Base-by-base conservation (phyloP, 2,329 filamentous ascomycete genomes). In the Fonsecaea nubica region DNA sequence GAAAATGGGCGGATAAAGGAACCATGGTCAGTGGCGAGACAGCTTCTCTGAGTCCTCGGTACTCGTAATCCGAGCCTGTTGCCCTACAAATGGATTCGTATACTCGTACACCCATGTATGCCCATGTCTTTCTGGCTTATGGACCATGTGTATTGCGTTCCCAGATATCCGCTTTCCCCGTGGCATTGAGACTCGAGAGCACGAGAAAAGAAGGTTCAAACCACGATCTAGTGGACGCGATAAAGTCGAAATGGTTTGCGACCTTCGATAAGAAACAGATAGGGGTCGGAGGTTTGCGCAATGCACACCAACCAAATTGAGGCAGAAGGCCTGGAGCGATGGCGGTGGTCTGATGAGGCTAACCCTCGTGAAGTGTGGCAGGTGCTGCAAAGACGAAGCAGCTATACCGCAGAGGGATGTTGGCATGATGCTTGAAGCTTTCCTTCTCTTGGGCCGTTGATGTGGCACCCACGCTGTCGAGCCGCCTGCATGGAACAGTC, bases 261-360 rank as follows among this genome's bases (percentile, higher is more conserved):
- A 13, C 55, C 21, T 59, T 56, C 45, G 66, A 68, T 65, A 65
- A 58, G 62, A 25, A 58, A 62, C 38, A 63, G 64, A 66, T 60
- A 66, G 64, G 64, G 59, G 64, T 56, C 42, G 53, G 53, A n/a
- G n/a, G 25, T 33, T 56, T 52, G 58, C 45, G 45, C 45, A 50
- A 50, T 50, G 18, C 18, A 50, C 18, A 50, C 45, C 58, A 61
- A 21, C 32, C 45, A 2, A 50, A 21, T 50, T 50, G 45, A 25
- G 45, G 45, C 18, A 50, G n/a, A 12, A 30, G 45, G 25, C 4
- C 45, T 50, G 45, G 45, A 25, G 45, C 45, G 21, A 2, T 9
- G 45, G 15, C 18, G n/a, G 18, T 50, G 45, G 45, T 50, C 18
- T 50, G 45, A 25, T 25, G 45, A 50, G 45, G 45, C 45, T 50